Conservation (phyloP, 2,329 filamentous ascomycete genomes). For the Cordyceps tenuipes region DNA sequence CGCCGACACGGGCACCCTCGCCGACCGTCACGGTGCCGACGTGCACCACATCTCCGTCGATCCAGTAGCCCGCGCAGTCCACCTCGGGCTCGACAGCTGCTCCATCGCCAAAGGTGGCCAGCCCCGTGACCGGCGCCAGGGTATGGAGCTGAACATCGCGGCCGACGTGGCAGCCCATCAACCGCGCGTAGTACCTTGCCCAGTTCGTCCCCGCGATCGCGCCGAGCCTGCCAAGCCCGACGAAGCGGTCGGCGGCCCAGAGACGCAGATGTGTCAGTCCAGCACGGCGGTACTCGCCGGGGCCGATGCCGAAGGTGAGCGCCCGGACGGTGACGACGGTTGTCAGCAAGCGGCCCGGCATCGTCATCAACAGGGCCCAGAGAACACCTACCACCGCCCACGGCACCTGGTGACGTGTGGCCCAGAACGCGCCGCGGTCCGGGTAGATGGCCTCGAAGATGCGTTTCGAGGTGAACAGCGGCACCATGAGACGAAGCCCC, state of each 20-base stretch:
- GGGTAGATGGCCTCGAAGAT: slow-evolving; percentile 11
- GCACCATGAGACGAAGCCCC: slow-evolving; percentile 12
- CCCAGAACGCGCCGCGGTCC: slow-evolving; percentile 10
- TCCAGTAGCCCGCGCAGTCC: slow-evolving; percentile 17
- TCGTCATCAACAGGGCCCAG: slow-evolving; percentile 13
- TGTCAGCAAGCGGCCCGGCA: slow-evolving; percentile 15
- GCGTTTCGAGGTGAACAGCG: slow-evolving; percentile 11
- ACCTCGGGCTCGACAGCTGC: slow-evolving; percentile 17
- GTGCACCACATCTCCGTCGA: slow-evolving; percentile 17
- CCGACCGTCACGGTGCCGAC: slow-evolving; percentile 15
- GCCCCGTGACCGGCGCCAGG: slow-evolving; percentile 14
- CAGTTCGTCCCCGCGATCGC: slow-evolving; percentile 16
- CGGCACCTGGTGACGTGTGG: slow-evolving; percentile 8
- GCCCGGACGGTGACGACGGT: slow-evolving; percentile 10
- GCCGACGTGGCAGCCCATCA: slow-evolving; percentile 17
- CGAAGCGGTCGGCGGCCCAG: slow-evolving; percentile 16
- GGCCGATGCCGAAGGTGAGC: slow-evolving; percentile 14
- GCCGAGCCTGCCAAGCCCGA: slow-evolving; percentile 7
- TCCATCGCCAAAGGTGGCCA: slow-evolving; percentile 16
- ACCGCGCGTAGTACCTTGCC: slow-evolving; percentile 13
- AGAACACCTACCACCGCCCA: slow-evolving; percentile 14
- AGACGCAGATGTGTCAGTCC: slow-evolving; percentile 15
- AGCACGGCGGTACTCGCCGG: slow-evolving; percentile 16
- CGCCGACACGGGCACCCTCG: slow-evolving; percentile 15
- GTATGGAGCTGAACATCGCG: slow-evolving; percentile 16